phyloP scores from a whole-genome alignment of 441 rosid species.

The Adansonia madagascariensis region DNA sequence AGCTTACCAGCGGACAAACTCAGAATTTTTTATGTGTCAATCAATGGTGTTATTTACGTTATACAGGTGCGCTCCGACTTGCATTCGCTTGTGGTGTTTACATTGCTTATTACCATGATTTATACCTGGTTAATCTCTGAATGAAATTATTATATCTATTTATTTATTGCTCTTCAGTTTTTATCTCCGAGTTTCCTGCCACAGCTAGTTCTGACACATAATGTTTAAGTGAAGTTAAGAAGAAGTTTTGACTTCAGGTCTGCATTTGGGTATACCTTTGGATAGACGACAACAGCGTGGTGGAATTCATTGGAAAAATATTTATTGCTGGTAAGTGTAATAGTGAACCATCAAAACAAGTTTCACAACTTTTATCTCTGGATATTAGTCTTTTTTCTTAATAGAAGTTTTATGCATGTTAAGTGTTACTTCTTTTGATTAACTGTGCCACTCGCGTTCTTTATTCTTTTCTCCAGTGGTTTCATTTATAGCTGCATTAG shows the following conservation, averaged over 20 bases:
- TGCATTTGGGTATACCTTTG: conserved; percentile 57
- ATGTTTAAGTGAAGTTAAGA: conserved; percentile 26
- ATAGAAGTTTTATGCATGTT: background rate
- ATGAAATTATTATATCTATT: background rate
- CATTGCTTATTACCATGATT: background rate
- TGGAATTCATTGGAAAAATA: conserved; percentile 58
- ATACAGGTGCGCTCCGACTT: conserved; percentile 50
- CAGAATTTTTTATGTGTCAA: conserved; percentile 47
- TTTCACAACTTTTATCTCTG: conserved; percentile 5
- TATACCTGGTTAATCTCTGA: background rate
- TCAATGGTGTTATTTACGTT: conserved; percentile 56
- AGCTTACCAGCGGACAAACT: conserved; percentile 69
- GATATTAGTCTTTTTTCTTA: background rate
- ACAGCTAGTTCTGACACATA: background rate
- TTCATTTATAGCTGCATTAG: conserved; percentile 66
- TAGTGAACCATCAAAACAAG: conserved; percentile 11
- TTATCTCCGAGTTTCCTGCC: conserved; percentile 9
- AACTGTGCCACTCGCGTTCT: background rate
- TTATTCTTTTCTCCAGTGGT: conserved; percentile 46
- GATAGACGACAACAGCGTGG: conserved; percentile 57
- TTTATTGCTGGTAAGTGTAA: conserved; percentile 61
- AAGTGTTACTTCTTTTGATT: conserved; percentile 9
- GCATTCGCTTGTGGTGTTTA: background rate
- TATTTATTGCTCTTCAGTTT: background rate
- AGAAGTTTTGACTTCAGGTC: conserved; percentile 49